A percentile compares a stretch with the other conserved stretches of the same genome.
Evolutionary conservation across 2,329 filamentous ascomycete species (phyloP).

Genomic region (Ophiosphaerella narmari): DNA sequence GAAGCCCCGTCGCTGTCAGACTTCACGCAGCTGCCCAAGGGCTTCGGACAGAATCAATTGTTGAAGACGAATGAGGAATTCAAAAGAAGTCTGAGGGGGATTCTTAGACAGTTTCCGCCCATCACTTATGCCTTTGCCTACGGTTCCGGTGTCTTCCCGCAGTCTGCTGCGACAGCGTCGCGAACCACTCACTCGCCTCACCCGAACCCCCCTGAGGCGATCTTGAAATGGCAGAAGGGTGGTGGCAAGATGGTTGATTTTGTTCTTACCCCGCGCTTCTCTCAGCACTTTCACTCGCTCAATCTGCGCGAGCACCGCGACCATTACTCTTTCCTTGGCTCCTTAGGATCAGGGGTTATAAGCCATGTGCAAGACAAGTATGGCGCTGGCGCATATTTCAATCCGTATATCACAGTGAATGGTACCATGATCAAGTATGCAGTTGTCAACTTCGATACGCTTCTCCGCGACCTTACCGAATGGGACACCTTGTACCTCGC

Average conservation of each 20-base stretch:
- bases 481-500: constrained; percentile 98
- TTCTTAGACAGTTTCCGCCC: constrained; percentile 91
- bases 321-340: constrained; percentile 87
- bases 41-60: constrained; percentile 94
- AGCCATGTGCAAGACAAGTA: constrained; percentile 83
- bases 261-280: constrained; percentile 92
- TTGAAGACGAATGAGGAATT: constrained; percentile 93
- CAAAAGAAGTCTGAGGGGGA: constrained; percentile 83
- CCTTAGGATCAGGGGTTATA: constrained; percentile 81
- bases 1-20: constrained; percentile 71
- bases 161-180: constrained; percentile 59
- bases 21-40: constrained; percentile 75
- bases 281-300: constrained; percentile 94
- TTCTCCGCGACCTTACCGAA: constrained; percentile 81
- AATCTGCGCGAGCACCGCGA: constrained; percentile 87
- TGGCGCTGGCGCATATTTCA: constrained; percentile 96
- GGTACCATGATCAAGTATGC: constrained; percentile 98
- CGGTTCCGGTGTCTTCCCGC: constrained; percentile 93
- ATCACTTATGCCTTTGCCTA: constrained; percentile 98
- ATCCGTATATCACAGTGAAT: constrained; percentile 92
- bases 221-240: constrained; percentile 83
- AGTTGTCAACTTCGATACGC: constrained; percentile 89
- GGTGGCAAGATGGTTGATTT: constrained; percentile 98
- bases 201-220: constrained; percentile 77
- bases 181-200: constrained; percentile 69